phyloP scores from a whole-genome alignment of 805 yeast genomes.

The Candida koratica region DNA sequence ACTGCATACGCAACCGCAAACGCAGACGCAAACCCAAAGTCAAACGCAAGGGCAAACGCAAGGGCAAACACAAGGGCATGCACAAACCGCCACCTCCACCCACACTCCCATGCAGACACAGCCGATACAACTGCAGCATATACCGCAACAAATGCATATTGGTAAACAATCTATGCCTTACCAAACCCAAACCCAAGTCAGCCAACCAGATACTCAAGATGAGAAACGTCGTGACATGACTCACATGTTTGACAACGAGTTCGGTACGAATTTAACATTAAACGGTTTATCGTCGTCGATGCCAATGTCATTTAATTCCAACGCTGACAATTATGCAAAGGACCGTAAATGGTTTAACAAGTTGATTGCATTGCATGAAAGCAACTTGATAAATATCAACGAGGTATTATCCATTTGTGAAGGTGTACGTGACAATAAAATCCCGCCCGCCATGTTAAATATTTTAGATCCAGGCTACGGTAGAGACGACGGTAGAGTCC shows the following conservation, averaged over 20 bases:
- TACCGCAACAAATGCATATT: no score
- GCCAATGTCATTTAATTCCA: constrained; percentile 12
- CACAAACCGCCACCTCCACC: no score
- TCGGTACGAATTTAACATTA: background rate
- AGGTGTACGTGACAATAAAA: constrained; percentile 36
- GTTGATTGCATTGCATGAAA: constrained; percentile 26
- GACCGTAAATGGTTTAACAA: constrained; percentile 38
- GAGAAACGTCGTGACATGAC: constrained; percentile 1
- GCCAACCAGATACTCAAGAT: constrained; percentile 1
- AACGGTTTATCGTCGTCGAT: background rate
- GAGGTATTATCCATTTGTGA: constrained; percentile 34
- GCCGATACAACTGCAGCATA: no score
- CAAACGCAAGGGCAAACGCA: constrained; percentile 1
- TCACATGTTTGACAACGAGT: constrained; percentile 1
- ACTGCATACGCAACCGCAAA: background rate
- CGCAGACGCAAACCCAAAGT: background rate
- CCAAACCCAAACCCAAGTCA: background rate
- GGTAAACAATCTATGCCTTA: background rate
- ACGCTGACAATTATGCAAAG: constrained; percentile 24
- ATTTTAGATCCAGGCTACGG: constrained; percentile 29
- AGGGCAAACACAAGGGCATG: background rate
- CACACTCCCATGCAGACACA: background rate
- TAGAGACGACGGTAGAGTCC: constrained; percentile 12
- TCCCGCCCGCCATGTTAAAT: constrained; percentile 34
- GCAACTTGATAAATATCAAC: constrained; percentile 22